Evolutionary conservation across 2,329 filamentous ascomycete genomes (phyloP), one percentile per base, ranked within the genome.

Genomic region (Whalleya microplaca): DNA sequence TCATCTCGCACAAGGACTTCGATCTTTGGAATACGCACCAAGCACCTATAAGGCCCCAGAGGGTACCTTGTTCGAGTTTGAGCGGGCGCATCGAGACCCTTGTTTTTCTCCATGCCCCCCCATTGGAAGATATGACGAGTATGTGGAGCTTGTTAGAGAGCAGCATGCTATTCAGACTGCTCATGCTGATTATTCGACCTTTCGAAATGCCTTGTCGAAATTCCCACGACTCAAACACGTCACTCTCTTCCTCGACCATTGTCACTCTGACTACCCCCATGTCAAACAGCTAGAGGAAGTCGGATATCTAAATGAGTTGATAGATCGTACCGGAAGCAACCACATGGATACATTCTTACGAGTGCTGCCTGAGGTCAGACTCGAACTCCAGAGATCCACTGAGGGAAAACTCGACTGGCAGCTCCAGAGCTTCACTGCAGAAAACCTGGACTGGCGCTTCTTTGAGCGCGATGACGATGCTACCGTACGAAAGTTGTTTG

Each of bases 181-280:
- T 12, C 4, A 43, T 16, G 21, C 18, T 18, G 48, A 51, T 19
- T 41, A 21, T n/a, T 12, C 19, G 21, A 20, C 6, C n/a, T 47
- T 55, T 2, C 8, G 29, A 3, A 21, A 10, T 18, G 21, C 48
- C 19, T 20, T 55, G 2, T 23, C 47, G 4, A n/a, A 2, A 2
- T 51, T 55, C 19, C 43, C 48, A 1, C 43, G 23, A 6, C 53
- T 55, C 8, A 43, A 14, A 8, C 19, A 29, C 5, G 21, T 55
- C 5, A 21, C 6, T 14, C 37, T 51, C 19, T 44, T 37, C 42
- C 29, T 49, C 7, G 52, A 23, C 16, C 18, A 45, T n/a, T n/a
- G n/a, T n/a, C n/a, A 27, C 23, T 4, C 23, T 4, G 9, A 9
- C 23, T 27, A 4, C 23, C 23, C 4, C 23, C 23, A 27, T 27